A percentile compares a stretch with the other conserved stretches of the same genome.
These are phyloP conservation scores for Helminthosporium solani DNA, from an alignment of 2,329 filamentous ascomycete species.

Conservation along the genomic window DNA sequence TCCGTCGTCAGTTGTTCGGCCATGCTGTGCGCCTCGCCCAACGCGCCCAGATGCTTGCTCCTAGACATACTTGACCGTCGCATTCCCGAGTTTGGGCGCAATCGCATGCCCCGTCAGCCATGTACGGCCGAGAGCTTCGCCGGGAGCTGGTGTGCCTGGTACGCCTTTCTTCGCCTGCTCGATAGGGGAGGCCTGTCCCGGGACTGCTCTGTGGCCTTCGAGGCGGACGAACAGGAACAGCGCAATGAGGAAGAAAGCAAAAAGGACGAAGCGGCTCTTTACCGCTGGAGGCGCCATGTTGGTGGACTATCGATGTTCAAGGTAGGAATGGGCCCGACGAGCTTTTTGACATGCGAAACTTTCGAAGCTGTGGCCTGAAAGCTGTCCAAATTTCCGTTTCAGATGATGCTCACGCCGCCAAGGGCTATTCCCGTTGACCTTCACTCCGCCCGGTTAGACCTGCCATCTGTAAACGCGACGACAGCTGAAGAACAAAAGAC, in stretches of 20 bases:
- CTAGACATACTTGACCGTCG: slow-evolving; percentile 63
- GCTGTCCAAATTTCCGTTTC: neutral
- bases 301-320: neutral
- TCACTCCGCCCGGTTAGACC: slow-evolving; percentile 7
- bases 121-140: slow-evolving; percentile 20
- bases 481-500: neutral
- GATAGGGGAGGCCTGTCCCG: slow-evolving; percentile 27
- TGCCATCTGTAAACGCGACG: neutral
- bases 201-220: slow-evolving; percentile 54
- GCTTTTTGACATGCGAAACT: neutral
- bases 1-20: too few relatives aligned
- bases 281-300: slow-evolving; percentile 34
- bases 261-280: slow-evolving; percentile 41
- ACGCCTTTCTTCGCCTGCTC: slow-evolving; percentile 17
- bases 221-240: slow-evolving; percentile 61
- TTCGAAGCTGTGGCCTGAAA: neutral
- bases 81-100: slow-evolving; percentile 79
- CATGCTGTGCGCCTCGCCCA: slow-evolving; percentile 7
- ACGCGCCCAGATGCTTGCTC: slow-evolving; percentile 8
- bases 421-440: neutral
- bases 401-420: slow-evolving; percentile 1
- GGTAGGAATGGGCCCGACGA: neutral
- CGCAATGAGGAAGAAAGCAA: slow-evolving; percentile 56
- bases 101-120: slow-evolving; percentile 67
- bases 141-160: slow-evolving; percentile 11